phyloP scores from a whole-genome alignment of 768 basidiomycete species.

The Infundibulicybe gibba region DNA sequence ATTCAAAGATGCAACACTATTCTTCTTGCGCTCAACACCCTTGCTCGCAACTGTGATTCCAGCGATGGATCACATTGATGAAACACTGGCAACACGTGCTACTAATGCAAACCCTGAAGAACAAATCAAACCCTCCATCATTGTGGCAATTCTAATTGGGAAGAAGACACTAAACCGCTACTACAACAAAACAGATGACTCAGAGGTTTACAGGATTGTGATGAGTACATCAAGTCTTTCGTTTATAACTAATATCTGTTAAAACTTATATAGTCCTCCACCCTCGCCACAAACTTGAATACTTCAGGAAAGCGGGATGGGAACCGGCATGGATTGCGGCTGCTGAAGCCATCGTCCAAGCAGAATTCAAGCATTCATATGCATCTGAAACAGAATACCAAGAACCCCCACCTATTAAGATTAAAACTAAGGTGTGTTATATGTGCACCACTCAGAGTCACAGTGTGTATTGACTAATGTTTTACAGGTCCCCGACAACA shows the following conservation, averaged over 20 bases:
- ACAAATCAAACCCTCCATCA: slow-evolving; percentile 15
- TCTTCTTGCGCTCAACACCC: slow-evolving; percentile 22
- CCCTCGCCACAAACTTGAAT: slow-evolving; percentile 28
- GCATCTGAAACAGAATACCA: not conserved
- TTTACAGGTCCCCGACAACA: not conserved
- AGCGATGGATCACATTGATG: slow-evolving; percentile 30
- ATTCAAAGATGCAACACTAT: slow-evolving; percentile 28
- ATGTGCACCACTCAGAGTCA: not conserved
- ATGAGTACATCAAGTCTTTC: slow-evolving; percentile 21
- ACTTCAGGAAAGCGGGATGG: slow-evolving; percentile 16
- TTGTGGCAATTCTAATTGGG: slow-evolving; percentile 18
- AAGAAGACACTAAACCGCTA: slow-evolving; percentile 27
- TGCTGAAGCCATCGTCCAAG: not conserved
- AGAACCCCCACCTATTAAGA: no score
- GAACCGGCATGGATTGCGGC: not conserved
- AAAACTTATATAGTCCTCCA: slow-evolving; percentile 22
- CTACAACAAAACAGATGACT: slow-evolving; percentile 23
- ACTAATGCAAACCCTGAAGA: not conserved
- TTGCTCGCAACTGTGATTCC: slow-evolving; percentile 30
- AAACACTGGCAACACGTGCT: slow-evolving; percentile 6
- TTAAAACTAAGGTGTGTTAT: not conserved
- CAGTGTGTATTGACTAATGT: not conserved
- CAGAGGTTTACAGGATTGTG: slow-evolving; percentile 24
- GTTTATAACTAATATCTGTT: not conserved
- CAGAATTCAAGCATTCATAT: not conserved